phyloP scores from a whole-genome alignment of 768 basidiomycete genomes.

The Agrocybe chaxingu region DNA sequence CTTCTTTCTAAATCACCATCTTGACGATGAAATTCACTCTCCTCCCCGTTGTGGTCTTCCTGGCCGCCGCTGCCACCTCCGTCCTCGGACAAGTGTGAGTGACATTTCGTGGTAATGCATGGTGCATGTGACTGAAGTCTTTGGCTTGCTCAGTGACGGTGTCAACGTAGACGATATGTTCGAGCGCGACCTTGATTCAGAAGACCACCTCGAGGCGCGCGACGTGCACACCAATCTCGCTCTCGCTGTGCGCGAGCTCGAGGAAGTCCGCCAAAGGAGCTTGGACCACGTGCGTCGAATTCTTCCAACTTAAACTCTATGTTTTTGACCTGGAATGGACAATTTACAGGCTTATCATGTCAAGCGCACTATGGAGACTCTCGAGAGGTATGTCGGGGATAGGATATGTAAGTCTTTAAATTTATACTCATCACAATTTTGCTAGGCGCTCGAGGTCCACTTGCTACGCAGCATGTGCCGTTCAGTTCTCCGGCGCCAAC shows the following conservation, averaged over 20 bases:
- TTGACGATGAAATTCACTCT: not conserved
- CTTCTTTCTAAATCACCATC: not conserved
- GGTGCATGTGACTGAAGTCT: not conserved
- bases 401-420: no score
- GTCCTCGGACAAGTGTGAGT: conserved; percentile 1
- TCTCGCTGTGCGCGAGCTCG: not conserved
- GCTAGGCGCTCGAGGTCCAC: not conserved
- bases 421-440: not conserved
- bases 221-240: not conserved
- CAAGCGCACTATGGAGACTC: conserved; percentile 2
- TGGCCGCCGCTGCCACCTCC: conserved; percentile 3
- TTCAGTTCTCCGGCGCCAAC: not conserved
- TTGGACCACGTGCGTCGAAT: no score
- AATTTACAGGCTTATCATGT: not conserved
- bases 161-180: not conserved
- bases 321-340: no score
- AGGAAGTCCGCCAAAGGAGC: not conserved
- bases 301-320: no score
- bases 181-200: not conserved
- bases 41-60: not conserved
- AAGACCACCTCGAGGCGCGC: no score
- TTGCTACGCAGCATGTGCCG: conserved; percentile 3
- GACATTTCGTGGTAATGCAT: not conserved
- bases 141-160: not conserved
- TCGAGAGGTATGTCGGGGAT: not conserved